These are phyloP conservation scores for Rhipidocladum racemiflorum DNA, from an alignment of 176 grass and related monocot species.

Conservation along the genomic window DNA sequence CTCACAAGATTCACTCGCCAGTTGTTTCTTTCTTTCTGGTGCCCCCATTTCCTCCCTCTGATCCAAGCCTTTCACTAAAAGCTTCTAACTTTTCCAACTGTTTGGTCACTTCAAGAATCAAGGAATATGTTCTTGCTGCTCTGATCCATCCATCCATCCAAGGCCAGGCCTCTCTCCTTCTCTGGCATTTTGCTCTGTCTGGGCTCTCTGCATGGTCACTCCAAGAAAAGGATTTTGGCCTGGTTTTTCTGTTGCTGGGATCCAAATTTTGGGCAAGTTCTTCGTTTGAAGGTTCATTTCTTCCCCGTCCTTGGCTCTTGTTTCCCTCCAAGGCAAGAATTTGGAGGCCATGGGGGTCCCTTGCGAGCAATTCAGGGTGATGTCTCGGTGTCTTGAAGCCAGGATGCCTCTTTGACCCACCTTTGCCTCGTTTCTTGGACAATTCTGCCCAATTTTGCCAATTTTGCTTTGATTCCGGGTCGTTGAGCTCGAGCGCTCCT, in stretches of 20 bases:
- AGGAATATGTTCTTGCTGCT: conserved; percentile 56
- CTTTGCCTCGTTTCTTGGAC: conserved; percentile 10
- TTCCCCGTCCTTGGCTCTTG: conserved; percentile 24
- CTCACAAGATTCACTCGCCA: conserved; percentile 54
- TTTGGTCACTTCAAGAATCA: conserved; percentile 55
- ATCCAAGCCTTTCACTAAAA: conserved; percentile 55
- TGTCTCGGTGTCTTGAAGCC: conserved; percentile 31
- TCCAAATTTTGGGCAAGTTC: conserved; percentile 24
- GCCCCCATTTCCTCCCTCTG: conserved; percentile 43
- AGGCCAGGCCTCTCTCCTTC: conserved; percentile 12
- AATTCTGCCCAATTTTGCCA: conserved; percentile 15
- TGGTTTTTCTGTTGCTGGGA: conserved; percentile 17
- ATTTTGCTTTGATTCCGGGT: conserved; percentile 29
- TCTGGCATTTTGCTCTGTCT: conserved; percentile 31
- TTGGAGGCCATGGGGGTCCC: conserved; percentile 26
- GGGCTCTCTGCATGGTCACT: conserved; percentile 19
- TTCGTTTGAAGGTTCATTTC: conserved; percentile 16
- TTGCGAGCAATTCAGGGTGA: conserved; percentile 37
- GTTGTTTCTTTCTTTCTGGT: conserved; percentile 30
- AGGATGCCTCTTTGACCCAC: conserved; percentile 33
- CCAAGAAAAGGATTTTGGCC: conserved; percentile 26
- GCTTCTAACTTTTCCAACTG: conserved; percentile 48
- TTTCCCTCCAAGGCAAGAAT: conserved; percentile 20
- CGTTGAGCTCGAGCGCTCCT: conserved; percentile 25
- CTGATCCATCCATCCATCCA: conserved; percentile 18